Evolutionary conservation across 2,329 filamentous ascomycete species (phyloP), one percentile per base, ranked within the genome.

Genomic region (Sodiomyces alkalinus): DNA sequence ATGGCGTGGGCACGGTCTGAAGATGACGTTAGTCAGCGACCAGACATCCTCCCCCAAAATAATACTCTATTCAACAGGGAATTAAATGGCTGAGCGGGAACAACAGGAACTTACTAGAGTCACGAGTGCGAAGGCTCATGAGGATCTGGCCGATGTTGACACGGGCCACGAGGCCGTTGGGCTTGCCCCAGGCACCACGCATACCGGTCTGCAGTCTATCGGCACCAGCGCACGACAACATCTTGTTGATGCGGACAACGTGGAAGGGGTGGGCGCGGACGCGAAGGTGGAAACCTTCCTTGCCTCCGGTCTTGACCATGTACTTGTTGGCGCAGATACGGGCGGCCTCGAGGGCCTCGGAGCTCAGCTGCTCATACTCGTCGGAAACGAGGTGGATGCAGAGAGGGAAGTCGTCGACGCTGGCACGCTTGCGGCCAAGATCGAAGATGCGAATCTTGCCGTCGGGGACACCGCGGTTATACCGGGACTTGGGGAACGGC

Each of bases 231-330:
- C 90, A 98, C 58, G 90, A 96, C 83, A 98, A 87, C 90, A 98
- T 98, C 81, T 98, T 98, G 85, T 98, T 98, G 86, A 98, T 98
- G 68, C 90, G 90, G 74, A 98, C 80, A 67, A 98, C 90, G 74
- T 98, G 90, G 83, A 82, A 98, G 46, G 90, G 90, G 75, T 98
- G 90, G 56, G 85, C 86, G 58, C 90, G 74, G 55, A 80, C 69
- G 49, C 74, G 74, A 46, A 80, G 63, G 58, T 80, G 74, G 71
- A 80, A 80, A 54, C 62, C 60, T 53, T 80, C 74, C 68, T 80
- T 80, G 59, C 74, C 74, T 48, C 64, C 60, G 49, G 62, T 59
- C 70, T 79, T 79, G 61, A 76, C 71, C 42, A 80, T 60, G 68
- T 79, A 92, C 82, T 96, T 96, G 82, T 98, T 98, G 80, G 86